Evolutionary conservation across 768 basidiomycete genomes (phyloP), one percentile per base, ranked within the genome.

Genomic region (Mycena rebaudengoi): DNA sequence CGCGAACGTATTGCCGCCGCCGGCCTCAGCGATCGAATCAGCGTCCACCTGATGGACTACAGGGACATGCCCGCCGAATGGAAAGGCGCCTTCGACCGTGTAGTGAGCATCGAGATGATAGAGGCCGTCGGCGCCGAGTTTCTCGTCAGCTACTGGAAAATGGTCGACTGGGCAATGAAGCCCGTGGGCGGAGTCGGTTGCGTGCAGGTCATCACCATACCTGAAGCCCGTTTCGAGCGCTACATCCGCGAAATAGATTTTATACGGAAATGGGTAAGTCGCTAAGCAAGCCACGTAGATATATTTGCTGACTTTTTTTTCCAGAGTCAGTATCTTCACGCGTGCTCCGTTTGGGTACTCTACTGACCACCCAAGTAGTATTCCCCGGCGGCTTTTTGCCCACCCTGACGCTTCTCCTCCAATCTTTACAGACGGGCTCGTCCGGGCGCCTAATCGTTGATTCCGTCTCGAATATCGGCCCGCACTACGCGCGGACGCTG

Each of bases 101-200:
- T 93, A 20, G 81, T 93, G 26, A 91, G 90, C 63, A 80, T 91
- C 48, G 91, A 91, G 78, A 92, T 92, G 91, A 85, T 92, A 5
- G 91, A 92, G 71, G 88, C 86, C 0, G 90, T 93, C 10, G 91
- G 89, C 6, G 76, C 79, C 44, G 88, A 91, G 64, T 92, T 85
- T 70, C 75, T 91, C 67, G 81, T 85, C 54, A 82, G 78, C 39
- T 92, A 90, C 73, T 93, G 89, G 85, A 71, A 72, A 35, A 78
- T 83, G 18, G 83, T 91, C 32, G 87, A 92, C 72, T 87, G 87
- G 83, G 89, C 88, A 18, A 70, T 93, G 79, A 90, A 90, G 61
- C 70, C 70, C 53, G 76, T 82, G 12, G 80, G 76, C 21, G 89
- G 85, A 0, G 86, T 87, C 8, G 91, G 89, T 7, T 88, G 89